Conservation (phyloP, 305 asterid genomes). For the Euphrasia arctica region DNA sequence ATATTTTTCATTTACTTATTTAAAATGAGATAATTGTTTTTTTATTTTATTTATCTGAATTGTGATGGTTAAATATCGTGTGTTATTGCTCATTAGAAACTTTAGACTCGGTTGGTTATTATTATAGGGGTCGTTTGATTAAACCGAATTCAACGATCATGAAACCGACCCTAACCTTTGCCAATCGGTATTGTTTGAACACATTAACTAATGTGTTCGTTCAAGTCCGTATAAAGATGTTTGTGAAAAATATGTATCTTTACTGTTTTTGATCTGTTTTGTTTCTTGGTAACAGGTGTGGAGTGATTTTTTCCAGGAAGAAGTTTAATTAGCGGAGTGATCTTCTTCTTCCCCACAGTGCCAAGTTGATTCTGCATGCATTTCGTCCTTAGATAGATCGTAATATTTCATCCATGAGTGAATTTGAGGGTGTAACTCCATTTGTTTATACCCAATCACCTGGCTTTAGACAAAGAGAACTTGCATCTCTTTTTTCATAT, state of each 20-base stretch:
- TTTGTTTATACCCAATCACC: background rate
- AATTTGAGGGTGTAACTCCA: background rate
- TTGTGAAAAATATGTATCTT: background rate
- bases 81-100: background rate
- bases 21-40: background rate
- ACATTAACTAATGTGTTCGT: background rate
- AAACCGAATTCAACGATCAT: no score
- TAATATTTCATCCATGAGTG: background rate
- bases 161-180: no score
- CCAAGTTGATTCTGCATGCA: conserved; percentile 14
- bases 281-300: conserved; percentile 21
- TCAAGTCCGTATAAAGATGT: background rate
- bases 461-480: conserved; percentile 4
- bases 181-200: no score
- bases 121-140: no score
- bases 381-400: conserved; percentile 7
- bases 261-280: background rate
- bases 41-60: background rate
- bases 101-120: no score
- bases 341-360: conserved; percentile 8
- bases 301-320: conserved; percentile 8
- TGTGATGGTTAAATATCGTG: background rate
- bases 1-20: background rate
- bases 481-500: background rate
- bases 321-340: conserved; percentile 13